A percentile compares a stretch with the other conserved stretches of the same genome.
These are phyloP conservation scores for Pseudogymnoascus sp. DNA, from an alignment of 2,329 filamentous ascomycete species.

Conservation along the genomic window DNA sequence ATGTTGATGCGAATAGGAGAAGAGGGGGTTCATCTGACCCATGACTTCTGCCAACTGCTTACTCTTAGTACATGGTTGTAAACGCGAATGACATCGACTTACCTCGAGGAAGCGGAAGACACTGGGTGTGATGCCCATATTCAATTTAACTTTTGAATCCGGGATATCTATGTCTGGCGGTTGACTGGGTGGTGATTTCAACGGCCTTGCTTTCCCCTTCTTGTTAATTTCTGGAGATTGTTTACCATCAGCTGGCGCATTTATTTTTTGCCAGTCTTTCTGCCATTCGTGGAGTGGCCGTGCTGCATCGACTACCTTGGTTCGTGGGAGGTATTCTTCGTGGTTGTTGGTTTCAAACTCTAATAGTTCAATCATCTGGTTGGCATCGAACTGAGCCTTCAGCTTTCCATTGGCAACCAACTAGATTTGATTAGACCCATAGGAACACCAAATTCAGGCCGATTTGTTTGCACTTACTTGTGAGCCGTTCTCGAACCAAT, in stretches of 20 bases:
- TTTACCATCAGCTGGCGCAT: conserved; percentile 48
- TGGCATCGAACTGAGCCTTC: conserved; percentile 69
- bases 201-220: conserved; percentile 52
- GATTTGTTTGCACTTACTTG: conserved; percentile 54
- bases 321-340: conserved; percentile 77
- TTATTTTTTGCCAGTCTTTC: conserved; percentile 59
- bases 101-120: conserved; percentile 63
- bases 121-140: conserved; percentile 53
- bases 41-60: conserved; percentile 57
- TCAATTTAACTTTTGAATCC: conserved; percentile 49
- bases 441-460: neutral
- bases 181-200: conserved; percentile 53
- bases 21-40: conserved; percentile 60
- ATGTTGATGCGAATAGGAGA: conserved; percentile 51
- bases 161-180: conserved; percentile 59
- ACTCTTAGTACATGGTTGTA: conserved; percentile 19
- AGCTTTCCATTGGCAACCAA: conserved; percentile 72
- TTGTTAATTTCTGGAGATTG: conserved; percentile 62
- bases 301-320: conserved; percentile 54
- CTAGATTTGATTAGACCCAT: conserved; percentile 39
- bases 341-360: conserved; percentile 73
- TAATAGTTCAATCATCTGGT: conserved; percentile 76
- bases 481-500: conserved; percentile 79
- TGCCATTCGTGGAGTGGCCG: conserved; percentile 58
- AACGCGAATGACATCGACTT: conserved; percentile 21